Conservation (phyloP, 495 filamentous ascomycete species). For the Aspergillus leporis region DNA sequence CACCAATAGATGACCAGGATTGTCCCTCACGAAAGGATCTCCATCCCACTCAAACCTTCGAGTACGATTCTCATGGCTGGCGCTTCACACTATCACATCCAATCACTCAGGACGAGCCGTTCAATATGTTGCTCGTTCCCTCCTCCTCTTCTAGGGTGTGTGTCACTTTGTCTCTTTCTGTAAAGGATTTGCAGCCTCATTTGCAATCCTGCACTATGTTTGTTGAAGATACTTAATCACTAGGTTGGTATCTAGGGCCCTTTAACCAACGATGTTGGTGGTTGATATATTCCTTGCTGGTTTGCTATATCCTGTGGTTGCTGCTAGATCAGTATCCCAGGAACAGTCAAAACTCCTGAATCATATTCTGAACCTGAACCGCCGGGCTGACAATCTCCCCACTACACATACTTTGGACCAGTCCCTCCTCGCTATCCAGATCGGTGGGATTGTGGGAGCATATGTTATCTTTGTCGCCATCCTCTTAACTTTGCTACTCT, state of each 20-base stretch:
- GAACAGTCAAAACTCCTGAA: slow-evolving; percentile 8
- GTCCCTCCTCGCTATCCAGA: slow-evolving; percentile 66
- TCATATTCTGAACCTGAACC: slow-evolving; percentile 4
- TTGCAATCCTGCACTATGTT: slow-evolving; percentile 23
- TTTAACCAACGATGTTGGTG: slow-evolving; percentile 12
- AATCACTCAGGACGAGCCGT: slow-evolving; percentile 22
- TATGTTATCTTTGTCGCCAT: slow-evolving; percentile 74
- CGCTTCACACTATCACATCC: slow-evolving; percentile 37
- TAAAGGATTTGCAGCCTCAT: slow-evolving; percentile 27
- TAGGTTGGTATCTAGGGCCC: slow-evolving; percentile 12
- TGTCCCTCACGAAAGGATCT: neutral
- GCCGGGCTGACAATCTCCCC: slow-evolving; percentile 15
- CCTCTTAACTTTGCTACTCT: slow-evolving; percentile 64
- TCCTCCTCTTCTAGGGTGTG: slow-evolving; percentile 19
- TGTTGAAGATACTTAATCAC: slow-evolving; percentile 23
- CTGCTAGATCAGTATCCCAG: slow-evolving; percentile 20
- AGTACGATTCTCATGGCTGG: slow-evolving; percentile 9
- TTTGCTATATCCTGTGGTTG: slow-evolving; percentile 17
- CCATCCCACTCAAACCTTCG: slow-evolving; percentile 13
- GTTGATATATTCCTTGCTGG: slow-evolving; percentile 8
- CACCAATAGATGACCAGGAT: slow-evolving; percentile 32
- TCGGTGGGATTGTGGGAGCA: slow-evolving; percentile 75
- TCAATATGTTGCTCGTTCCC: slow-evolving; percentile 27
- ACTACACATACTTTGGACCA: slow-evolving; percentile 41
- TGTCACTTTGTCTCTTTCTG: slow-evolving; percentile 21